Evolutionary conservation across 331 rosid species (phyloP).

Genomic region (Dryas integrifolia): DNA sequence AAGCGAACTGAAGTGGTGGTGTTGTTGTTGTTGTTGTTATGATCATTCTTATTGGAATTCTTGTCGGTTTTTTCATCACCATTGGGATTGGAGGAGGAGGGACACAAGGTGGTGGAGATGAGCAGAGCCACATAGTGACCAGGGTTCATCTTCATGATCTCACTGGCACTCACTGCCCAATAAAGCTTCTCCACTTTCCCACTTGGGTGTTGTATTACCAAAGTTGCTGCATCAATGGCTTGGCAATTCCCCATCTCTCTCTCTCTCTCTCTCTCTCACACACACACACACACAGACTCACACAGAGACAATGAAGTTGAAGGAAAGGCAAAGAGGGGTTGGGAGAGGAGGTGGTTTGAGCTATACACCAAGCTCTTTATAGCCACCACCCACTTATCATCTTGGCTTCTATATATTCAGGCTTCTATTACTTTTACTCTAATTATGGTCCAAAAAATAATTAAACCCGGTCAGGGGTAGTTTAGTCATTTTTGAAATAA

Average conservation of each 20-base stretch:
- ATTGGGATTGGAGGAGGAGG: constrained; percentile 38
- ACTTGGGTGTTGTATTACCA: constrained; percentile 77
- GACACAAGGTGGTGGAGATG: constrained; percentile 71
- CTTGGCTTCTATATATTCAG: background rate
- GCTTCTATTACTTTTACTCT: constrained; percentile 5
- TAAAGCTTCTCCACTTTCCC: constrained; percentile 77
- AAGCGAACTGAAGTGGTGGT: constrained; percentile 48
- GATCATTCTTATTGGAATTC: constrained; percentile 1
- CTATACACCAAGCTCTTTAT: constrained; percentile 38
- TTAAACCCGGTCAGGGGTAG: constrained; percentile 13
- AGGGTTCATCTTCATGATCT: constrained; percentile 80
- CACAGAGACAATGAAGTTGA: background rate
- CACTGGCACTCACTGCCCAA: constrained; percentile 73
- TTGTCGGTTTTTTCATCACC: constrained; percentile 18
- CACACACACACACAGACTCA: background rate
- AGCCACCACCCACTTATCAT: constrained; percentile 35
- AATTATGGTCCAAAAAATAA: background rate
- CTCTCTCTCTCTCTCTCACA: constrained; percentile 20
- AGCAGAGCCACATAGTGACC: constrained; percentile 95
- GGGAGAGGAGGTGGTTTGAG: constrained; percentile 28
- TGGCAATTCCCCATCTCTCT: constrained; percentile 86
- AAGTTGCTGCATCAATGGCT: constrained; percentile 87
- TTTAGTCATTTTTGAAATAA: constrained; percentile 20
- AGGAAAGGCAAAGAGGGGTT: background rate
- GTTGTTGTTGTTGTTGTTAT: background rate